phyloP scores from a whole-genome alignment of 75 land plant genomes.

The Ceratopteris richardii region DNA sequence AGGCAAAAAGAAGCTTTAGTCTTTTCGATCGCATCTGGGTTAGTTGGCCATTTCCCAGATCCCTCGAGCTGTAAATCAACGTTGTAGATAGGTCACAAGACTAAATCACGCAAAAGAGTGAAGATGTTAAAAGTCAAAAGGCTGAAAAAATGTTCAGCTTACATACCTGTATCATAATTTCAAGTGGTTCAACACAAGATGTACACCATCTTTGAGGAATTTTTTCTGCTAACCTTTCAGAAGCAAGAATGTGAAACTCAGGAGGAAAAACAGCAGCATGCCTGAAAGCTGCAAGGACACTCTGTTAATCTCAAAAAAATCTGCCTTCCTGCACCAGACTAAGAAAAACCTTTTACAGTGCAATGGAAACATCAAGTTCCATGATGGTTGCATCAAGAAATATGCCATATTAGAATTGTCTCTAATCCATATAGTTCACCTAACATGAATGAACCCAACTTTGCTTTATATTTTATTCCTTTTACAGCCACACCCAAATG shows the following conservation, averaged over 20 bases:
- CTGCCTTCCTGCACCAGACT: neutral
- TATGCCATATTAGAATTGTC: too few species aligned
- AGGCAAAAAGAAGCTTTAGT: slow-evolving; percentile 84
- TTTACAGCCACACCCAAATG: too few species aligned
- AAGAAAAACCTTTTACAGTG: too few species aligned
- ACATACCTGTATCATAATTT: slow-evolving; percentile 81
- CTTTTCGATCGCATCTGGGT: slow-evolving; percentile 56
- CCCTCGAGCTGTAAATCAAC: slow-evolving; percentile 69
- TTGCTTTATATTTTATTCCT: too few species aligned
- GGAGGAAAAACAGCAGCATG: slow-evolving; percentile 77
- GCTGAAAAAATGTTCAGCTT: too few species aligned
- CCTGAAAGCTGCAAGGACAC: slow-evolving; percentile 61
- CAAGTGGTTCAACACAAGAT: slow-evolving; percentile 58
- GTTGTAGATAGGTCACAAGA: neutral
- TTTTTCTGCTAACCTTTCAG: slow-evolving; percentile 18
- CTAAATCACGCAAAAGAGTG: neutral
- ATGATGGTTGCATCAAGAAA: too few species aligned
- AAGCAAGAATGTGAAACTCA: slow-evolving; percentile 58
- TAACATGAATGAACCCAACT: too few species aligned
- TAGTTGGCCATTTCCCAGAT: slow-evolving; percentile 92
- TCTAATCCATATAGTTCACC: too few species aligned
- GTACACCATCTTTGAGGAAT: slow-evolving; percentile 16
- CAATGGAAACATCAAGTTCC: too few species aligned
- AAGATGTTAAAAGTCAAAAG: too few species aligned
- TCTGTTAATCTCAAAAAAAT: neutral